Conservation (phyloP, 179 eudicot species). For the Corrigiola litoralis region DNA sequence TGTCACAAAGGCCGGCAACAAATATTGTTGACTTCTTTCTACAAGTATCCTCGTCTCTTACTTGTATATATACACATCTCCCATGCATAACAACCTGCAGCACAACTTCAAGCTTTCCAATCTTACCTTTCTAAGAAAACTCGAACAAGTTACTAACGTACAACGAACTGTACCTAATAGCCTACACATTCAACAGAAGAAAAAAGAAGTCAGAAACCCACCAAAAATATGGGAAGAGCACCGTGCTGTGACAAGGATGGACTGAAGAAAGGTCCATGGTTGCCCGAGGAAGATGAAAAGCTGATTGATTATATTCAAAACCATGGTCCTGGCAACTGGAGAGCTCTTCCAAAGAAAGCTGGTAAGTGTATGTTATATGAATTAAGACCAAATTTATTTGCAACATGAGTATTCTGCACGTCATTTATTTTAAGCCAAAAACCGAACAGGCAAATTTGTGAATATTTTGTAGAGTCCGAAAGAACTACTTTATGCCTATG, state of each 20-base stretch:
- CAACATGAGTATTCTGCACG: neutral
- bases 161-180: neutral
- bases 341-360: conserved; percentile 41
- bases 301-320: conserved; percentile 33
- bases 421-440: too few species aligned
- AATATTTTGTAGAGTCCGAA: too few species aligned
- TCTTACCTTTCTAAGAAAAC: conserved; percentile 1
- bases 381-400: neutral
- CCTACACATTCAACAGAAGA: too few species aligned
- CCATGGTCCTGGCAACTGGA: conserved; percentile 39
- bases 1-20: conserved; percentile 72
- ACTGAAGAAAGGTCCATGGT: conserved; percentile 43
- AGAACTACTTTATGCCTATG: too few species aligned
- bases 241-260: conserved; percentile 42
- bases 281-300: conserved; percentile 39
- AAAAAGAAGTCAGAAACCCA: neutral
- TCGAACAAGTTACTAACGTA: neutral
- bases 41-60: conserved; percentile 5
- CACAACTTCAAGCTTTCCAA: conserved; percentile 10
- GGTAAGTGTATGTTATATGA: conserved; percentile 18
- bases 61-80: conserved; percentile 29
- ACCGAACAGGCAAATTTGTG: neutral
- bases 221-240: conserved; percentile 34
- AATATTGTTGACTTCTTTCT: conserved; percentile 54
- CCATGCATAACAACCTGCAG: conserved; percentile 25